Evolutionary conservation across 768 basidiomycete species (phyloP).

Genomic region (Mycena leptocephala): DNA sequence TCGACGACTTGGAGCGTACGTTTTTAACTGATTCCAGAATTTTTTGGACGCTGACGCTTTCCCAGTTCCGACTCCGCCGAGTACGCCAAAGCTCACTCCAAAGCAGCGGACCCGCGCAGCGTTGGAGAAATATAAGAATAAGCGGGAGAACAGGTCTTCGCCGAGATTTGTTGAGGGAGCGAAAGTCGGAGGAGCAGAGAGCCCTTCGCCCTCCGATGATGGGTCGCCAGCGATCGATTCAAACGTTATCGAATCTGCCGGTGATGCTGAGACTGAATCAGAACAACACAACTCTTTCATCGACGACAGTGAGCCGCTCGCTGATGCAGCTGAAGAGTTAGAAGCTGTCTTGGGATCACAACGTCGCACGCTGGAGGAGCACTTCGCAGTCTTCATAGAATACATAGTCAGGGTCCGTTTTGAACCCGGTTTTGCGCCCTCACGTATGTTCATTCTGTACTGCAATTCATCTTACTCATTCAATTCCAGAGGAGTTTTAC

Average conservation of each 20-base stretch:
- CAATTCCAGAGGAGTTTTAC: not conserved
- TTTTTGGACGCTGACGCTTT: too few relatives aligned
- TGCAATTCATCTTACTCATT: not conserved
- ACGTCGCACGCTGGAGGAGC: not conserved
- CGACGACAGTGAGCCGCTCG: not conserved
- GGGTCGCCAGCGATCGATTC: not conserved
- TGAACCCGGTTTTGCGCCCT: not conserved
- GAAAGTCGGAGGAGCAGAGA: not conserved
- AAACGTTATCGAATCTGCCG: not conserved
- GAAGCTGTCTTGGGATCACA: not conserved
- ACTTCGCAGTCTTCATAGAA: conserved; percentile 11
- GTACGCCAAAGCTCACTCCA: not conserved
- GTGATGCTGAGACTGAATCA: not conserved
- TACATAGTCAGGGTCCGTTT: not conserved
- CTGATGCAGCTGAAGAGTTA: not conserved
- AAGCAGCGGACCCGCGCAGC: not conserved
- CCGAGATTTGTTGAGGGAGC: not conserved
- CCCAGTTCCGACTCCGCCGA: conserved; percentile 6
- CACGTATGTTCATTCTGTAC: not conserved
- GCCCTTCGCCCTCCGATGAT: not conserved
- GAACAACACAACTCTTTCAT: conserved; percentile 5
- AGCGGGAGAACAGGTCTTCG: conserved; percentile 10
- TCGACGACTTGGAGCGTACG: conserved; percentile 17
- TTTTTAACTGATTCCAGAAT: too few relatives aligned
- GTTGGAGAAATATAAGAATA: not conserved